These are phyloP conservation scores for Arxiozyma bovina DNA, from an alignment of 1,139 yeast species.

Conservation along the genomic window DNA sequence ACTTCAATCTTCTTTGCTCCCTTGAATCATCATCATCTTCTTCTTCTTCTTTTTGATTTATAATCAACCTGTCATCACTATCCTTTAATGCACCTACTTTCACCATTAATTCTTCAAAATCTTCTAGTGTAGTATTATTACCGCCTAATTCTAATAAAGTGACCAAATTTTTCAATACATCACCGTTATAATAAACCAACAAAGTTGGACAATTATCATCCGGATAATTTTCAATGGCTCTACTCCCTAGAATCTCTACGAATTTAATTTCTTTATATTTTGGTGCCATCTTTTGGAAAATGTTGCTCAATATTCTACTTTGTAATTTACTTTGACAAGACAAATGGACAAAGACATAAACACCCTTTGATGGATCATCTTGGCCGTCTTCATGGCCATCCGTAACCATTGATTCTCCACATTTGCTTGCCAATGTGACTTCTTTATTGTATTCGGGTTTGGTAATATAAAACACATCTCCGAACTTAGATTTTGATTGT, in stretches of 20 bases:
- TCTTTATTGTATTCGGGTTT: slow-evolving; percentile 84
- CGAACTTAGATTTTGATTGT: slow-evolving; percentile 58
- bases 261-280: slow-evolving; percentile 77
- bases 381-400: slow-evolving; percentile 14
- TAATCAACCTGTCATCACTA: slow-evolving; percentile 55
- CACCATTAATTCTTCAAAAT: slow-evolving; percentile 63
- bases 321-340: slow-evolving; percentile 63
- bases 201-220: slow-evolving; percentile 85
- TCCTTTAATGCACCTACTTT: slow-evolving; percentile 54
- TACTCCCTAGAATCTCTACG: slow-evolving; percentile 78
- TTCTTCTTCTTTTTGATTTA: slow-evolving; percentile 52
- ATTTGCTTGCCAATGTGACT: slow-evolving; percentile 67
- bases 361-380: slow-evolving; percentile 12
- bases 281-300: slow-evolving; percentile 44
- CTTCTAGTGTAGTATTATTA: slow-evolving; percentile 56
- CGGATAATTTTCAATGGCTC: slow-evolving; percentile 90
- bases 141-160: slow-evolving; percentile 83
- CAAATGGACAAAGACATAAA: slow-evolving; percentile 68
- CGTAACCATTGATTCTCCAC: slow-evolving; percentile 18
- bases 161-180: slow-evolving; percentile 68
- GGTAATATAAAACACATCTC: slow-evolving; percentile 64
- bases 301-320: slow-evolving; percentile 55
- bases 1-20: slow-evolving; percentile 44
- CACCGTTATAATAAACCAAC: slow-evolving; percentile 64
- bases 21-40: slow-evolving; percentile 43